Evolutionary conservation across 805 yeast genomes (phyloP), one percentile per base, ranked within the genome.

Genomic region (Candida incommunis): DNA sequence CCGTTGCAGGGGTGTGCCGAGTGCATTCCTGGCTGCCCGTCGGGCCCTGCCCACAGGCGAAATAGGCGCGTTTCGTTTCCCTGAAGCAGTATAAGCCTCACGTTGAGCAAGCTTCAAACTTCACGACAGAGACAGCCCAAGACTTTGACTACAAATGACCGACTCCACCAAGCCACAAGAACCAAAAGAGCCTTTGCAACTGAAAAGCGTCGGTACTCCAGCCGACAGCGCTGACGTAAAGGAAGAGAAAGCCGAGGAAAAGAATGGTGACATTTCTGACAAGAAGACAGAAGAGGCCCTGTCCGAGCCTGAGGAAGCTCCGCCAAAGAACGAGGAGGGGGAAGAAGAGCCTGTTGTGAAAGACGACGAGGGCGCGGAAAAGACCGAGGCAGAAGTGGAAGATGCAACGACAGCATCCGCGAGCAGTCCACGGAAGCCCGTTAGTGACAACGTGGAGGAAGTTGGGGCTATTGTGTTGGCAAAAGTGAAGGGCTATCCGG

Each of bases 401-500:
- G 35, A 15, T n/a, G 43, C 20, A 26, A 22, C 41, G 11, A n/a
- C 26, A 5, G 42, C 22, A 18, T 40, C 46, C 15, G 45, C 18
- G 22, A 41, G 31, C 20, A 42, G 21, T 22, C 34, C 34, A 22
- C 16, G 29, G 23, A 42, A 41, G 42, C 43, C 50, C 20, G 7
- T 13, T 9, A n/a, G 7, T 16, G 37, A 31, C 18, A 18, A 26
- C 2, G 53, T 47, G n/a, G 68, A 56, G 48, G 65, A 63, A 23
- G 74, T 79, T 2, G 78, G 80, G 3, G 62, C 68, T 23, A 61
- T 76, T 3, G 82, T 85, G 0, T 67, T 85, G 22, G 92, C 92
- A 4, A 85, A 85, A 60, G 77, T 85, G 42, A 85, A 83, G 56
- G 94, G 94, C 5, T 85, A 78, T 57, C 83, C 94, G 2, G 81